Base-by-base conservation (phyloP, 2,329 filamentous ascomycete species). In the Colletotrichum viniferum region DNA sequence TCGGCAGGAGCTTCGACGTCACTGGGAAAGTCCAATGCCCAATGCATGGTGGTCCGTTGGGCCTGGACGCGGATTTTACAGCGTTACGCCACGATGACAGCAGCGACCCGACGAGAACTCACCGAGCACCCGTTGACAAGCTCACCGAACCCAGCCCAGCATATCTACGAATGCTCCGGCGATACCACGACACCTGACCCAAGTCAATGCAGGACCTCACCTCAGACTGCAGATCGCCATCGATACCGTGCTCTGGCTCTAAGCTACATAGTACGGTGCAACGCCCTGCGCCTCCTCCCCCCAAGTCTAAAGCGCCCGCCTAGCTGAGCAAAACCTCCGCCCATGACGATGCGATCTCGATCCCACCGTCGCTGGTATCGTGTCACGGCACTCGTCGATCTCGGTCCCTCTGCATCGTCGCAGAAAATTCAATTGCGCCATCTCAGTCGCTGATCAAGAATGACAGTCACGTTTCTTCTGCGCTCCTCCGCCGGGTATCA, bases 251-350 rank as follows among this genome's bases (percentile, higher is more conserved):
- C 32, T 21, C 32, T 32, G 18, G 16, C 60, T 9, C 32, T 38
- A 6, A 52, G n/a, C 43, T 24, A 34, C 24, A 24, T 24, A 24
- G 24, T 24, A 24, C n/a, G 18, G 64, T 67, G 43, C 64, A 52
- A 52, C 43, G 43, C 43, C 43, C 10, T 52, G 43, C 43, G 43
- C 43, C 26, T 30, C 64, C 52, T 28, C 43, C 26, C 48, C 64
- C 52, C 43, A 32, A 43, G 32, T 16, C 28, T 26, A 8, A 21
- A 62, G 60, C 26, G 12, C 62, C 24, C 18, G 36, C 16, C 36
- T 12, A 28, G 55, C 67, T 69, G 67, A 69, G 67, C 67, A 69
- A 69, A 69, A 18, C 56, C 36, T 69, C 67, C 67, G 67, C 36
- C 8, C 13, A 24, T 52, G 56, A 62, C 56, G 56, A 9, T 6